Evolutionary conservation across 2,329 filamentous ascomycete species (phyloP), one percentile per base, ranked within the genome.

Genomic region (Fusarium devonianum): DNA sequence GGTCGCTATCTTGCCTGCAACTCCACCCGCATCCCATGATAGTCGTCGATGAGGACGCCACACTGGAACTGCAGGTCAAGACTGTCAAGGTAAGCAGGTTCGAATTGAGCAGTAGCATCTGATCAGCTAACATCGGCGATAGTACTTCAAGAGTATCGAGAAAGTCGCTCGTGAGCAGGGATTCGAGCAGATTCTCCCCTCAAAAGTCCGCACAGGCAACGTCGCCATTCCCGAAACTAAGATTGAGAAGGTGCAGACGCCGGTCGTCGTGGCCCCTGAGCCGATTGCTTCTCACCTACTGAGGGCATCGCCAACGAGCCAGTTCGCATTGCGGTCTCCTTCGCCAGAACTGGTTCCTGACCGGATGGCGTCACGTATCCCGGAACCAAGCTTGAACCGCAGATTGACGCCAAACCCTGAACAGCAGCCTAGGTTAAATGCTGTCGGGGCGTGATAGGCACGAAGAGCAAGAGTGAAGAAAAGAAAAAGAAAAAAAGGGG

Each of bases 1-100:
- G 90, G 90, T 93, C 90, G 1, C 79, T 94, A 6, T 93, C 89
- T 7, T 85, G 84, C 44, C 78, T 95, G 30, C 90, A 95, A 69
- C 75, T 93, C 56, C 90, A 94, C 70, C 87, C 85, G 4, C 87
- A 92, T 64, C 86, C 90, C 42, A 85, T 94, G 78, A 85, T 94
- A 59, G 89, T 93, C 8, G 89, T 88, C 34, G 90, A 95, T 64
- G 89, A 93, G 64, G 89, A 93, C 67, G 86, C 87, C 12, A 90
- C 87, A 2, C 74, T 88, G 11, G 86, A 89, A 69, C 75, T 90
- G 40, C 85, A 86, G 68, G 86, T 89, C 54, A 89, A 89, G 76
- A 89, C 87, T 0, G 87, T 89, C 64, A 83, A 81, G 75, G 80
- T 80, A 69, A 63, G 69, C 23, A 36, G 6, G 1, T 0, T 16